These are phyloP conservation scores for Fusarium citri DNA, from an alignment of 2,329 filamentous ascomycete species.

Conservation along the genomic window DNA sequence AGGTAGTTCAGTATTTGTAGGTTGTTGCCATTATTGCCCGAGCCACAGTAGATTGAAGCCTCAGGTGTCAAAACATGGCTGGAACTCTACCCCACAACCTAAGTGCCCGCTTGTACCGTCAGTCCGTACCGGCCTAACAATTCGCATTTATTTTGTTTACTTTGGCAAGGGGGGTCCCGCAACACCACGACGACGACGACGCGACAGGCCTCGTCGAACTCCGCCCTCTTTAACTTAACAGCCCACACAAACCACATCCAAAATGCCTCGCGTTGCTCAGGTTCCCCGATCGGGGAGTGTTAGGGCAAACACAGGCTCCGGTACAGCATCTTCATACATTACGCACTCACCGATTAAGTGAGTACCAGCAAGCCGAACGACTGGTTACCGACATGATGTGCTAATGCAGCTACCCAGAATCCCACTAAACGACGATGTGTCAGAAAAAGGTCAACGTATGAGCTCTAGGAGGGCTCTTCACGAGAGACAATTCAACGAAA, in stretches of 20 bases:
- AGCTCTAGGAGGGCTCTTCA: constrained; percentile 89
- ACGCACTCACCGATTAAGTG: constrained; percentile 69
- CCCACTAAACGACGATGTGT: constrained; percentile 93
- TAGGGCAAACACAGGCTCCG: constrained; percentile 61
- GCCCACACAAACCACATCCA: constrained; percentile 40
- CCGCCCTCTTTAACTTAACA: constrained; percentile 36
- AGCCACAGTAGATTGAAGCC: constrained; percentile 33
- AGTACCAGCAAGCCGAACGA: constrained; percentile 39
- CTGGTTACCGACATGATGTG: constrained; percentile 14
- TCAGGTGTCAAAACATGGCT: constrained; percentile 29
- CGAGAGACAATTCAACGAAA: constrained; percentile 90
- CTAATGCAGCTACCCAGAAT: constrained; percentile 68
- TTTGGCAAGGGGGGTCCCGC: constrained; percentile 42
- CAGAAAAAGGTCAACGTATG: constrained; percentile 88
- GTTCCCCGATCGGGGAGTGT: constrained; percentile 61
- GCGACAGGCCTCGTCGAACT: constrained; percentile 42
- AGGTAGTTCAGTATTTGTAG: background rate
- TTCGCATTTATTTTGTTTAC: constrained; percentile 48
- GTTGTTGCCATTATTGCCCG: background rate
- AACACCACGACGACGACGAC: constrained; percentile 45
- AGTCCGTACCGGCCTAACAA: background rate
- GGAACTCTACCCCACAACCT: constrained; percentile 31
- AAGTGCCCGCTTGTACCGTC: background rate
- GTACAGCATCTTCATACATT: constrained; percentile 65
- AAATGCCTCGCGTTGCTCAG: constrained; percentile 70